A percentile compares a stretch with the other conserved stretches of the same genome.
These are phyloP conservation scores for Coniochaeta pulveracea DNA, from an alignment of 2,329 filamentous ascomycete species.

Conservation along the genomic window DNA sequence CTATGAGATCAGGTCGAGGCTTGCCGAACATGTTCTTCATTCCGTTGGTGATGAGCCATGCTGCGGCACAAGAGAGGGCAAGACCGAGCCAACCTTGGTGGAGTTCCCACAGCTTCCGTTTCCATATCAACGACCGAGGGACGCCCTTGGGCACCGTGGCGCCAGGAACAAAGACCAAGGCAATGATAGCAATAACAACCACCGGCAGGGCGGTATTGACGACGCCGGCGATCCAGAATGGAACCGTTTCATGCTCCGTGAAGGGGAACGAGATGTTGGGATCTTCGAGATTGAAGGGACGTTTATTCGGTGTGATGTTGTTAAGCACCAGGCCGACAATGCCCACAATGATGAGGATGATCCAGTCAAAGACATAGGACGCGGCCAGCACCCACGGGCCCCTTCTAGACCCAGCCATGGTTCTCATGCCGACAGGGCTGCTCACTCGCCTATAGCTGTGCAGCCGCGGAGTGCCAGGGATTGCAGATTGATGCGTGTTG, in stretches of 20 bases:
- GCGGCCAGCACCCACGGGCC: constrained; percentile 32
- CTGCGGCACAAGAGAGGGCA: constrained; percentile 56
- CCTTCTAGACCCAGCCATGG: constrained; percentile 8
- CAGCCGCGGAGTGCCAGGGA: no score
- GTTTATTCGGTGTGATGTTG: constrained; percentile 50
- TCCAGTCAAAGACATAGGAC: constrained; percentile 67
- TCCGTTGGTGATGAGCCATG: constrained; percentile 73
- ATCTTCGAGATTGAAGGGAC: constrained; percentile 63
- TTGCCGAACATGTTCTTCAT: constrained; percentile 69
- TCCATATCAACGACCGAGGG: constrained; percentile 57
- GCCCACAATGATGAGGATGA: constrained; percentile 49
- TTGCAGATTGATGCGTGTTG: no score
- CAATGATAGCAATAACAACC: constrained; percentile 55
- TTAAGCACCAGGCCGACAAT: constrained; percentile 49
- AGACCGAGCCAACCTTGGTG: constrained; percentile 79
- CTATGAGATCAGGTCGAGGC: constrained; percentile 71
- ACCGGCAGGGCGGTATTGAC: constrained; percentile 54
- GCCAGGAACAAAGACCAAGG: constrained; percentile 61
- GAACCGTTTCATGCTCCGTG: constrained; percentile 59
- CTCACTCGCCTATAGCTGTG: constrained; percentile 2
- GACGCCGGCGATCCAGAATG: constrained; percentile 52
- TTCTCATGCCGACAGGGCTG: neutral
- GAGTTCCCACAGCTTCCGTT: constrained; percentile 81
- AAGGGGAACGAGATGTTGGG: constrained; percentile 73
- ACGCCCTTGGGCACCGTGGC: constrained; percentile 52